These are phyloP conservation scores for Cryptococcus depauperatus DNA, from an alignment of 1,284 basidiomycete genomes.

Conservation along the genomic window DNA sequence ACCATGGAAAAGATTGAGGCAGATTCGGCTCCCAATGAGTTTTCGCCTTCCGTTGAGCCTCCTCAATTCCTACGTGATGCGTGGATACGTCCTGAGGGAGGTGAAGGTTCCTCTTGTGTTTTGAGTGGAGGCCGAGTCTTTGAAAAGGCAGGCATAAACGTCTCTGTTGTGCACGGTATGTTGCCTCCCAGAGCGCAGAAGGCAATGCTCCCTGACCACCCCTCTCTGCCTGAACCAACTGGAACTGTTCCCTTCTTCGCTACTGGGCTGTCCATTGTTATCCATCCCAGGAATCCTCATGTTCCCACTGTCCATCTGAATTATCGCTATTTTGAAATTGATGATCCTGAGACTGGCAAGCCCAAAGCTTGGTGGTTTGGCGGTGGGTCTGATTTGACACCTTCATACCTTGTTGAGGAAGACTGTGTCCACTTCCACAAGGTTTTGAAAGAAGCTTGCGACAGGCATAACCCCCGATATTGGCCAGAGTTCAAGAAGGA, in stretches of 20 bases:
- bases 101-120: slow-evolving; percentile 80
- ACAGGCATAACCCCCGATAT: slow-evolving; percentile 60
- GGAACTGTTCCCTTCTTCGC: slow-evolving; percentile 81
- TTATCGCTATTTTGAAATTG: slow-evolving; percentile 94
- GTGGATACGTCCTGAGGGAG: slow-evolving; percentile 72
- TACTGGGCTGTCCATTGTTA: slow-evolving; percentile 80
- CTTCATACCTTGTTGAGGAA: slow-evolving; percentile 80
- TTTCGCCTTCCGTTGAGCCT: slow-evolving; percentile 21
- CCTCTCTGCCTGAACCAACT: slow-evolving; percentile 55
- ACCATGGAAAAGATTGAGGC: slow-evolving; percentile 75
- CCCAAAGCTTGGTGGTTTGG: slow-evolving; percentile 95
- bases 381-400: slow-evolving; percentile 92
- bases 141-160: slow-evolving; percentile 96
- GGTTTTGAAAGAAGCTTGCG: slow-evolving; percentile 69
- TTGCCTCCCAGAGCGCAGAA: slow-evolving; percentile 81
- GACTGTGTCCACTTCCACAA: slow-evolving; percentile 83
- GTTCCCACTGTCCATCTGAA: slow-evolving; percentile 93
- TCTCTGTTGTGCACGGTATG: slow-evolving; percentile 81
- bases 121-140: slow-evolving; percentile 67
- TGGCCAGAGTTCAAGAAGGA: slow-evolving; percentile 83
- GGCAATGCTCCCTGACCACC: slow-evolving; percentile 92
- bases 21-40: slow-evolving; percentile 47
- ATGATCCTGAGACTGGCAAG: slow-evolving; percentile 49
- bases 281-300: slow-evolving; percentile 88
- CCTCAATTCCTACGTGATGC: slow-evolving; percentile 72